phyloP scores from a whole-genome alignment of 2,329 filamentous ascomycete species.

The Metarhizium anisopliae region DNA sequence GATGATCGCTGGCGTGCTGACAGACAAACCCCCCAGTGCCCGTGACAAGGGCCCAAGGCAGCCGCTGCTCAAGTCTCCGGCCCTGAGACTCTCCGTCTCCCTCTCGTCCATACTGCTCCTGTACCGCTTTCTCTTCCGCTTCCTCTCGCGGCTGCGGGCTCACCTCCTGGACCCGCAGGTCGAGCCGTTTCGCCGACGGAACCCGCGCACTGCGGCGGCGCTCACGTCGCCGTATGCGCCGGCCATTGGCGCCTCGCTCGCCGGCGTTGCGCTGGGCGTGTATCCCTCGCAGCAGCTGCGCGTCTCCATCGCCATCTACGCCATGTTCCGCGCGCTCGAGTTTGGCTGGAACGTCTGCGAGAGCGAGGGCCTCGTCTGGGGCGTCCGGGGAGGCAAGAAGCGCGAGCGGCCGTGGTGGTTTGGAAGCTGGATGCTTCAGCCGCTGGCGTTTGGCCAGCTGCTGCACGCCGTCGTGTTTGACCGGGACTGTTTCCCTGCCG shows the following conservation, averaged over 20 bases:
- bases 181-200: constrained; percentile 70
- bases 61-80: constrained; percentile 54
- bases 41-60: constrained; percentile 32
- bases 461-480: constrained; percentile 71
- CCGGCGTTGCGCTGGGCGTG: constrained; percentile 73
- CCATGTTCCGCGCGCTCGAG: constrained; percentile 72
- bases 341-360: constrained; percentile 80
- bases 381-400: constrained; percentile 41
- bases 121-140: constrained; percentile 82
- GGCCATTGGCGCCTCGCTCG: constrained; percentile 80
- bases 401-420: constrained; percentile 71
- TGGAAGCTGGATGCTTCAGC: constrained; percentile 75
- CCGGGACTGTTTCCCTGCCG: constrained; percentile 60
- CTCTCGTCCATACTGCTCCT: constrained; percentile 79
- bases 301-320: constrained; percentile 72
- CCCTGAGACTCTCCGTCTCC: constrained; percentile 70
- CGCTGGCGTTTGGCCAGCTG: constrained; percentile 66
- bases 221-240: constrained; percentile 80
- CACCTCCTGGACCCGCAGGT: constrained; percentile 76
- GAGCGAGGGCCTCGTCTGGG: constrained; percentile 60
- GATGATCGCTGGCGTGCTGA: background rate
- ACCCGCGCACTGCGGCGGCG: constrained; percentile 64
- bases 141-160: constrained; percentile 70
- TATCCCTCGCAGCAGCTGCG: constrained; percentile 59
- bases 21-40: constrained; percentile 4